Conservation (phyloP, 345 rosid genomes). For the Sonneratia caseolaris region DNA sequence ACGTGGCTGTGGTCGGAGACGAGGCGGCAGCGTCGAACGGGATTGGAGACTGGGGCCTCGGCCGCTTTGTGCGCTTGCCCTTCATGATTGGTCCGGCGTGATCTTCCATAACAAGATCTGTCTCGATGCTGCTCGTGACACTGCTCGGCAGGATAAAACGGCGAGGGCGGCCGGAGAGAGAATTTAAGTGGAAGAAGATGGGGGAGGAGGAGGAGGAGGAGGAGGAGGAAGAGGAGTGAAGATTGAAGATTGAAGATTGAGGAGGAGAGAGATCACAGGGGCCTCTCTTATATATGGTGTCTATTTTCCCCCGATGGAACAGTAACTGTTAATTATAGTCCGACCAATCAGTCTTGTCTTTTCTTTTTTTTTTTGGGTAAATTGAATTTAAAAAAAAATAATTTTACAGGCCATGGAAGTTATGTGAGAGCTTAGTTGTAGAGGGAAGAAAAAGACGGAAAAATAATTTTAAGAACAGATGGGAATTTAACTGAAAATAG, state of each 20-base stretch:
- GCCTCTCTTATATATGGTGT: too few species aligned
- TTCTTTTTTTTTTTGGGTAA: background rate
- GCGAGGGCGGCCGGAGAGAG: background rate
- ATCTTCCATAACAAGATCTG: background rate
- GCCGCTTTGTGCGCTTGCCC: constrained; percentile 80
- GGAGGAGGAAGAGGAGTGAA: constrained; percentile 1
- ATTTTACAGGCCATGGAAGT: background rate
- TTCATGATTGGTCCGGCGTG: constrained; percentile 25
- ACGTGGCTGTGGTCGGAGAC: background rate
- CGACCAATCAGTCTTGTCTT: constrained; percentile 9
- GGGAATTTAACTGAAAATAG: constrained; percentile 31
- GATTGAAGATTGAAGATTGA: constrained; percentile 9
- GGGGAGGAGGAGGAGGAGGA: constrained; percentile 2
- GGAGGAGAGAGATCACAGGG: constrained; percentile 8
- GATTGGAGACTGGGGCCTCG: constrained; percentile 20
- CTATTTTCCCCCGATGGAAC: constrained; percentile 15
- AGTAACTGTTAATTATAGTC: constrained; percentile 20
- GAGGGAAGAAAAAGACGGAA: constrained; percentile 1
- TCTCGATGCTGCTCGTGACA: too few species aligned
- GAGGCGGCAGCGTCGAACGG: background rate
- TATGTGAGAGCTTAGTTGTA: background rate
- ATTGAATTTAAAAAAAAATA: background rate
- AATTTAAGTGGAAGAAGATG: background rate
- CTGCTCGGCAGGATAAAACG: too few species aligned
- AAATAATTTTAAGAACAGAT: background rate